Evolutionary conservation across 805 yeast genomes (phyloP).

Genomic region (Torulaspora quercuum): DNA sequence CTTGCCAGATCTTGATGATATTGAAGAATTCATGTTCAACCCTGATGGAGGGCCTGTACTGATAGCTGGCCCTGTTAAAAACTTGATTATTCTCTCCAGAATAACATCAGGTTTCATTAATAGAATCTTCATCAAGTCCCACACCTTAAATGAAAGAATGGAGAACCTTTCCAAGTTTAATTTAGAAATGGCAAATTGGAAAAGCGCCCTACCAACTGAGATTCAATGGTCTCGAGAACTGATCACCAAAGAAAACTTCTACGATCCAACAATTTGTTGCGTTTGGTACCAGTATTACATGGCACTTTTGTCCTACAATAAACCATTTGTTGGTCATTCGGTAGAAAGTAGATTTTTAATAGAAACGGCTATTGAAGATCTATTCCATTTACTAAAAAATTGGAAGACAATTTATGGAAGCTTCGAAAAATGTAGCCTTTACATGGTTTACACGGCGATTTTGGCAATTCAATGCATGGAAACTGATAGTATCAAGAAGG

Average conservation of each 20-base stretch:
- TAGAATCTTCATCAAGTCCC: constrained; percentile 14
- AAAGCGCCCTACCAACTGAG: constrained; percentile 40
- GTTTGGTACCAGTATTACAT: constrained; percentile 50
- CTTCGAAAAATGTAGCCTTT: constrained; percentile 18
- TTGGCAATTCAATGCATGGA: constrained; percentile 20
- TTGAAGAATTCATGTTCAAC: constrained; percentile 44
- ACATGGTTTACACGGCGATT: constrained; percentile 20
- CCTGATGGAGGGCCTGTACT: constrained; percentile 10
- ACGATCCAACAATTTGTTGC: constrained; percentile 45
- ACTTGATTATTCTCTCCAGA: constrained; percentile 37
- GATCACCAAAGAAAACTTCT: constrained; percentile 37
- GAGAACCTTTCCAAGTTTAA: constrained; percentile 39
- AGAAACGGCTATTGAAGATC: constrained; percentile 18
- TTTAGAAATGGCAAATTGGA: constrained; percentile 45
- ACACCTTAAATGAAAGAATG: constrained; percentile 34
- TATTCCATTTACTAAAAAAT: constrained; percentile 12
- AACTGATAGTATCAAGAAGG: constrained; percentile 9
- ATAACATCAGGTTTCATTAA: constrained; percentile 19
- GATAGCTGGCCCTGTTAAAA: constrained; percentile 29
- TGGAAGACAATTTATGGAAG: constrained; percentile 12
- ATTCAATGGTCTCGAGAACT: constrained; percentile 42
- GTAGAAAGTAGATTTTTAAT: constrained; percentile 11
- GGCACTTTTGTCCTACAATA: constrained; percentile 47
- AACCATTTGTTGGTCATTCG: constrained; percentile 44
- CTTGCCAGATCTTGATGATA: constrained; percentile 49